phyloP scores from a whole-genome alignment of 1,139 yeast species.

The Scheffersomyces titani region DNA sequence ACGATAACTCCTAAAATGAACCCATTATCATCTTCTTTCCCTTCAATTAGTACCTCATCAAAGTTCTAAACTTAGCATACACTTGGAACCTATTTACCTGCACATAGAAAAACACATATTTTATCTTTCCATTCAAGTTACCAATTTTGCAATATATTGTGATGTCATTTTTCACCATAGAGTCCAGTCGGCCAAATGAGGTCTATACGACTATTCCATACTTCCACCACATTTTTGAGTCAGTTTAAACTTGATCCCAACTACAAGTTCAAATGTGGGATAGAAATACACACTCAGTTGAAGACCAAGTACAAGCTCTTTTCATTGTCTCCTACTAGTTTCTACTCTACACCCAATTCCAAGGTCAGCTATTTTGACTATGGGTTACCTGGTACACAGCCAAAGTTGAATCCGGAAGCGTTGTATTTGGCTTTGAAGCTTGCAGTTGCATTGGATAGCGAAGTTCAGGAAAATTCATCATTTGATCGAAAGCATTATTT shows the following conservation, averaged over 20 bases:
- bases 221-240: not conserved
- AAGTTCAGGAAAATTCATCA: slow-evolving; percentile 55
- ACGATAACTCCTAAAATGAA: too few relatives aligned
- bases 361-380: slow-evolving; percentile 79
- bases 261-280: slow-evolving; percentile 71
- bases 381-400: slow-evolving; percentile 93
- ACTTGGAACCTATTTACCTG: not conserved
- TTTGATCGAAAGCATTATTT: slow-evolving; percentile 96
- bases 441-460: slow-evolving; percentile 68
- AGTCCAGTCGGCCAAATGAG: not conserved
- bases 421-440: slow-evolving; percentile 69
- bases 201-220: not conserved
- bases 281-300: slow-evolving; percentile 91
- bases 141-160: not conserved
- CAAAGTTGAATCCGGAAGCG: slow-evolving; percentile 76
- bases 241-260: slow-evolving; percentile 14
- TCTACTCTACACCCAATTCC: slow-evolving; percentile 63
- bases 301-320: slow-evolving; percentile 75
- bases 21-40: not conserved
- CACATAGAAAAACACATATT: not conserved
- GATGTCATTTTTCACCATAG: not conserved
- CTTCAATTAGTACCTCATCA: not conserved
- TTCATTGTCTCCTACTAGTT: slow-evolving; percentile 55
- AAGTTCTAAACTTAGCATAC: not conserved
- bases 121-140: not conserved